phyloP scores from a whole-genome alignment of 2,329 filamentous ascomycete species.

The Diaporthe batatas region DNA sequence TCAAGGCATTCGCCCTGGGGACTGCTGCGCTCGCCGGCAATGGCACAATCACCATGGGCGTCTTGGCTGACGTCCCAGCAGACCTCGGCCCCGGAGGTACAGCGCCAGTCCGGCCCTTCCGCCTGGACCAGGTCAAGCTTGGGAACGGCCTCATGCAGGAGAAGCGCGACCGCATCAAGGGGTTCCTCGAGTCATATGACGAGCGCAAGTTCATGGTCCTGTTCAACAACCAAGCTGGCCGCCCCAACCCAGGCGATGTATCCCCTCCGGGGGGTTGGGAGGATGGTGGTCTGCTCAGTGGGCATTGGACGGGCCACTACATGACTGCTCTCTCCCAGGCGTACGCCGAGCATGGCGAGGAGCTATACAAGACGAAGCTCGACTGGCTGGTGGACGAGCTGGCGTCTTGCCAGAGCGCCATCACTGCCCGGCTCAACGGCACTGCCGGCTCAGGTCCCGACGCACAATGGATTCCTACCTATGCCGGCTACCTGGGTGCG shows the following conservation, averaged over 20 bases:
- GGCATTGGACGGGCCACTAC: constrained; percentile 52
- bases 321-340: constrained; percentile 52
- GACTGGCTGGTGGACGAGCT: constrained; percentile 52
- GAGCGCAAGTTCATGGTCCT: constrained; percentile 49
- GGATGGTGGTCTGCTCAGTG: constrained; percentile 52
- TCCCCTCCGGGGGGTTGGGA: constrained; percentile 51
- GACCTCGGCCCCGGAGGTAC: constrained; percentile 49
- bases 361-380: constrained; percentile 50
- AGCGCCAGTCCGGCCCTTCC: constrained; percentile 51
- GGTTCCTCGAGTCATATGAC: constrained; percentile 49
- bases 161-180: constrained; percentile 51
- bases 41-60: not conserved
- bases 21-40: constrained; percentile 8
- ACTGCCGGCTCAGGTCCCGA: constrained; percentile 38
- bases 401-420: constrained; percentile 50
- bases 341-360: constrained; percentile 50
- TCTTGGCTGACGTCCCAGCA: constrained; percentile 28
- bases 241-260: constrained; percentile 48
- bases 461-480: constrained; percentile 48
- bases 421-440: constrained; percentile 48
- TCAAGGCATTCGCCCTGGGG: constrained; percentile 9
- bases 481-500: constrained; percentile 50
- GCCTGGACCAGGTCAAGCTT: constrained; percentile 51
- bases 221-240: constrained; percentile 51
- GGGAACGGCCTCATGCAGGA: constrained; percentile 50